Evolutionary conservation across 2,329 filamentous ascomycete genomes (phyloP), one percentile per base, ranked within the genome.

Genomic region (Fusarium nurragi): DNA sequence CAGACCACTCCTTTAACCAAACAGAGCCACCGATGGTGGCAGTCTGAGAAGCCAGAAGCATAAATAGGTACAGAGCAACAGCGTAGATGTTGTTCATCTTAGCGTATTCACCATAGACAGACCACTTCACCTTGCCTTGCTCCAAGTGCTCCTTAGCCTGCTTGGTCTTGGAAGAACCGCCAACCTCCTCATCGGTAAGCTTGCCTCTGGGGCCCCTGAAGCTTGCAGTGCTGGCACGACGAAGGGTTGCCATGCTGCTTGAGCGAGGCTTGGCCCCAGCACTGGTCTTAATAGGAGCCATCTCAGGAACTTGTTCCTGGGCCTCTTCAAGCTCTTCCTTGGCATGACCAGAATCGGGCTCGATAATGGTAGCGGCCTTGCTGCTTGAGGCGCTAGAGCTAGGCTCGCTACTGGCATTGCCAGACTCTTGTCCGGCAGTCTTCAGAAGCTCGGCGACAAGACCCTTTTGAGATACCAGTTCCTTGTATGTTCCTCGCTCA

Each of bases 101-200:
- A 54, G 95, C 96, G 73, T 99, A 99, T 78, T 97, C 94, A 18
- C 84, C 82, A 74, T 99, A 99, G 25, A 99, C 94, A 71, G 73
- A 72, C 94, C 95, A 98, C 78, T 97, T 98, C 70, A 99, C 95
- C 76, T 98, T 97, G 73, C 95, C 95, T 79, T 99, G 93, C 77
- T 99, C 93, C 3, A 88, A 86, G 68, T 90, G 90, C 77, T 99
- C 95, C 78, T 97, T 96, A 54, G 84, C 85, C 77, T 97, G 94
- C 74, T 89, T 92, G 40, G 91, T 93, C 79, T 92, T 94, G 72
- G 90, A 81, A 51, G 87, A 80, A 43, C 81, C 84, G 4, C 86
- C 87, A 49, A 92, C 88, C 78, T 94, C 92, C 71, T 98, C 93
- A 69, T 98, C 94, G 0, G 84, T 86, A 28, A 94, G 78, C 77